A percentile compares a stretch with the other conserved stretches of the same genome.
Conservation (phyloP, 106 monocot species). For the Gastrodia elata region DNA sequence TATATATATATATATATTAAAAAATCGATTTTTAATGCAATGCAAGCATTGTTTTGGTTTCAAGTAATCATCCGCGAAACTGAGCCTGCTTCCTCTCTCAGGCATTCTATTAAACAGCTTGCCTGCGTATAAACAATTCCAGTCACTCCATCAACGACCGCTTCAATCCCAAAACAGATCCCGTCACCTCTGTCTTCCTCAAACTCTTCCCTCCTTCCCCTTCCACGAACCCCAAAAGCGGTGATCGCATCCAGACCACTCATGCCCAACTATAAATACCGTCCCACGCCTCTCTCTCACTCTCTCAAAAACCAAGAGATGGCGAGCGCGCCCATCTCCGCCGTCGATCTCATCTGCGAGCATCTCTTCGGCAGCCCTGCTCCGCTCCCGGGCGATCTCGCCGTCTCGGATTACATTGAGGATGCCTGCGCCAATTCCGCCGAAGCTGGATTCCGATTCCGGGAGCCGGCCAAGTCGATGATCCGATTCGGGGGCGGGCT, state of each 20-base stretch:
- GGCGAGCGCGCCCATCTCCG: not conserved
- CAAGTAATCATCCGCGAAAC: no score
- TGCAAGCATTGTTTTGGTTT: no score
- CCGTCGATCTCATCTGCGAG: conserved; percentile 27
- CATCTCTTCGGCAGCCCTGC: conserved; percentile 24
- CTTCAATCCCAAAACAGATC: not conserved
- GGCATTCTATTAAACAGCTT: not conserved
- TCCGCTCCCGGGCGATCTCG: not conserved
- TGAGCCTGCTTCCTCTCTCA: not conserved
- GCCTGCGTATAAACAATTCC: not conserved
- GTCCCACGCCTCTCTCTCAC: not conserved
- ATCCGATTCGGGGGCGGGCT: conserved; percentile 20
- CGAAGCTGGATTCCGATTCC: conserved; percentile 1
- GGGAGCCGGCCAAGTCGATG: conserved; percentile 10
- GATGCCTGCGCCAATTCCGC: not conserved
- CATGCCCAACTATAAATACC: not conserved
- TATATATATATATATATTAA: no score
- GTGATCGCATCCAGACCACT: not conserved
- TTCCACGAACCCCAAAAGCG: not conserved
- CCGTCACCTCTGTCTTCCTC: not conserved
- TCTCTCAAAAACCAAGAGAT: not conserved
- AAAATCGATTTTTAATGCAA: no score
- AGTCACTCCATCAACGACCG: not conserved
- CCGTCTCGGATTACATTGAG: not conserved
- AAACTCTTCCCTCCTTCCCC: not conserved